phyloP scores from a whole-genome alignment of 371 early-diverging fungal species.

The Mucor irregularis region DNA sequence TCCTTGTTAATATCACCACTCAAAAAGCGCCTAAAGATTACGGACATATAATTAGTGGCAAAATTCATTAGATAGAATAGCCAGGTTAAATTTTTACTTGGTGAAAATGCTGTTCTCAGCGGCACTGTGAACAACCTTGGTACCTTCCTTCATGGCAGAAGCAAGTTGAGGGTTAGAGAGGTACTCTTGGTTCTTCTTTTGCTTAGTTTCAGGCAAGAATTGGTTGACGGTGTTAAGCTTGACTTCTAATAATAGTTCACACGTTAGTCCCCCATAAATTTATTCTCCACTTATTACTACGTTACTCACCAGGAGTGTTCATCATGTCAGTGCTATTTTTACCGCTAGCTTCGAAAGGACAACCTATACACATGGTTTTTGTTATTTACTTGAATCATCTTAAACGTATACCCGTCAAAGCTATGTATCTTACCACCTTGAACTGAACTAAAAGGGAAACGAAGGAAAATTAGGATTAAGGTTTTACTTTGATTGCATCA shows the following conservation, averaged over 20 bases:
- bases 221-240: slow-evolving; percentile 9
- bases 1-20: slow-evolving; percentile 28
- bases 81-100: slow-evolving; percentile 44
- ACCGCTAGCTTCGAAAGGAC: too few relatives aligned
- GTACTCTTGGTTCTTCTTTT: slow-evolving; percentile 11
- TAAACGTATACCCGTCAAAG: too few relatives aligned
- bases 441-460: background rate
- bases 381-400: too few relatives aligned
- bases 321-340: too few relatives aligned
- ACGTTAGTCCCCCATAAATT: too few relatives aligned
- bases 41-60: background rate
- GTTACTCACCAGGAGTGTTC: too few relatives aligned
- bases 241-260: background rate
- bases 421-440: too few relatives aligned
- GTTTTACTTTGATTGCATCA: too few relatives aligned
- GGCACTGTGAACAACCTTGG: slow-evolving; percentile 54
- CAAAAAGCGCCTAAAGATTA: slow-evolving; percentile 14
- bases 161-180: slow-evolving; percentile 44
- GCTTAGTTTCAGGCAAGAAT: slow-evolving; percentile 15
- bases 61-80: background rate
- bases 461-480: background rate
- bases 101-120: slow-evolving; percentile 61
- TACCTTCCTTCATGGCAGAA: slow-evolving; percentile 53
- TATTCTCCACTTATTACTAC: too few relatives aligned
- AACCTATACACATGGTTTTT: background rate